These are phyloP conservation scores for Phytophthora capsici DNA, from an alignment of 352 stramenopile genomes.

Conservation along the genomic window DNA sequence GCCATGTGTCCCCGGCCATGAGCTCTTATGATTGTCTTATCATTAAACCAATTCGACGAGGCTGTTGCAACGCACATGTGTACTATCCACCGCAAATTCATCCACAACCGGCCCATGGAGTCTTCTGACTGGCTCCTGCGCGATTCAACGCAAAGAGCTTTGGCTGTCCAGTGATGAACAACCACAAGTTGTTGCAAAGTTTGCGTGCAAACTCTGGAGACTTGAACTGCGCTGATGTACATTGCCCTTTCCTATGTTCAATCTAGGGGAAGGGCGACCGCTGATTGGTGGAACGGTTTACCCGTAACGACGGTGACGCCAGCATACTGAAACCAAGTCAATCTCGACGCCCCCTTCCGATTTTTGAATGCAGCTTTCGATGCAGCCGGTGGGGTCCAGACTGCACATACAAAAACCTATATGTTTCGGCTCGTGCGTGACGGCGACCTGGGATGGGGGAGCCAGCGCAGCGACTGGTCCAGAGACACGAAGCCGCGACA, in stretches of 20 bases:
- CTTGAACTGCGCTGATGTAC: background rate
- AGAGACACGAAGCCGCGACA: constrained; percentile 46
- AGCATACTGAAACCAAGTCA: constrained; percentile 45
- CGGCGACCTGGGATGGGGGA: constrained; percentile 10
- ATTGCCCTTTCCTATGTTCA: constrained; percentile 7
- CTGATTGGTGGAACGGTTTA: constrained; percentile 25
- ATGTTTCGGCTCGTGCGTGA: constrained; percentile 3
- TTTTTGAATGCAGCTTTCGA: constrained; percentile 35
- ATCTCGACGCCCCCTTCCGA: constrained; percentile 35
- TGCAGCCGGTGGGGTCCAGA: constrained; percentile 8
- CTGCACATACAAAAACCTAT: constrained; percentile 36
- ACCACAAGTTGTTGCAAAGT: background rate
- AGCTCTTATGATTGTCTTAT: too few species aligned
- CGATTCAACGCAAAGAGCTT: constrained; percentile 8
- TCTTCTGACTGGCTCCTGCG: constrained; percentile 12
- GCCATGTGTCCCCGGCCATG: too few species aligned
- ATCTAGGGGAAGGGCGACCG: constrained; percentile 2
- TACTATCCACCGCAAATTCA: too few species aligned
- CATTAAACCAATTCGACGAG: too few species aligned
- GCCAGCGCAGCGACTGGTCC: constrained; percentile 40
- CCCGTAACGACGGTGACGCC: constrained; percentile 27
- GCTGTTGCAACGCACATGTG: too few species aligned
- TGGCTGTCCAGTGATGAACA: background rate
- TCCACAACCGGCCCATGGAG: background rate
- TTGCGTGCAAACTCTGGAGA: background rate